phyloP scores from a whole-genome alignment of 306 rosid species.

The Rosa persica region DNA sequence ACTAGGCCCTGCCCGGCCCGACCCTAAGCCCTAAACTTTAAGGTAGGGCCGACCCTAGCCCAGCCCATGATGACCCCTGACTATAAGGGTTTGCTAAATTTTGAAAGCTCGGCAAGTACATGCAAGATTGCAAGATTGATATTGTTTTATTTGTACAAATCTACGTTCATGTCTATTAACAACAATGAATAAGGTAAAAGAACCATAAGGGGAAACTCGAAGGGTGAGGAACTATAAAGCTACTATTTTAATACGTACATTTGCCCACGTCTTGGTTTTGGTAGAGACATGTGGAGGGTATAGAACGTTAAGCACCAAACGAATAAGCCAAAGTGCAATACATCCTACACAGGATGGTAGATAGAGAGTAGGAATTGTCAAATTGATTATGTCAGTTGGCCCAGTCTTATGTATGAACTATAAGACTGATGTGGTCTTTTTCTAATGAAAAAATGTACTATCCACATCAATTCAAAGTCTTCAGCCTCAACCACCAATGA shows the following conservation, averaged over 20 bases:
- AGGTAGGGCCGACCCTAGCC: too few species aligned
- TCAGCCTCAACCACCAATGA: slow-evolving; percentile 12
- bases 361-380: background rate
- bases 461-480: background rate
- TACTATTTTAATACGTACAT: background rate
- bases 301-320: slow-evolving; percentile 8
- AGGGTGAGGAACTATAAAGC: background rate
- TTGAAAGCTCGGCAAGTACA: background rate
- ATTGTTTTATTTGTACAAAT: background rate
- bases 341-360: background rate
- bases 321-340: background rate
- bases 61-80: too few species aligned
- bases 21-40: too few species aligned
- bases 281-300: background rate
- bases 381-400: slow-evolving; percentile 2
- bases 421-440: background rate
- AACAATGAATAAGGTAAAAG: background rate
- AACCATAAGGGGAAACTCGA: background rate
- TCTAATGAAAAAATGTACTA: background rate
- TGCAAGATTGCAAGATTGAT: background rate
- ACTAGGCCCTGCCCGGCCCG: too few species aligned
- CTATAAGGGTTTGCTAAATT: background rate
- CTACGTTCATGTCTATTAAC: background rate
- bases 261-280: background rate
- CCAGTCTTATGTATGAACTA: background rate